phyloP scores from a whole-genome alignment of 768 basidiomycete species.

The Cyathus striatus region DNA sequence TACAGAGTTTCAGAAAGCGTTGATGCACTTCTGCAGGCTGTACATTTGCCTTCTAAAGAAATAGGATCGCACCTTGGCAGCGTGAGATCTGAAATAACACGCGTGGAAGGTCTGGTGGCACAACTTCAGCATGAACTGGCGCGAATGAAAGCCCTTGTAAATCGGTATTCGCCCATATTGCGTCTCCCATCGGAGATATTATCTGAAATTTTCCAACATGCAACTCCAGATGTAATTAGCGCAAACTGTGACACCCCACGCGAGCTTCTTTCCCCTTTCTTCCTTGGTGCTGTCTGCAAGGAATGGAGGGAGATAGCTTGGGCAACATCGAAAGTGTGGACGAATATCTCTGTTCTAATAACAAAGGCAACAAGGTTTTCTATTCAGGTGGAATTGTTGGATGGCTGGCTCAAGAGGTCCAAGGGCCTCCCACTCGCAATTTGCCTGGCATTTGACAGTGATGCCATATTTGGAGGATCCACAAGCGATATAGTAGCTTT shows the following conservation, averaged over 20 bases:
- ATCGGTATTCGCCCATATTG: background rate
- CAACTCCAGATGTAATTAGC: too few relatives aligned
- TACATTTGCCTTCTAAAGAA: background rate
- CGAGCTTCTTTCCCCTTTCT: too few relatives aligned
- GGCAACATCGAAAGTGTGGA: background rate
- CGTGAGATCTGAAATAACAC: background rate
- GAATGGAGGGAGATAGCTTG: too few relatives aligned
- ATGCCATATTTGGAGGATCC: too few relatives aligned
- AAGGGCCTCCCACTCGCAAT: background rate
- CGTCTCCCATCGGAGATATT: background rate
- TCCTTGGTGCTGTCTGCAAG: too few relatives aligned
- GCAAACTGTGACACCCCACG: too few relatives aligned
- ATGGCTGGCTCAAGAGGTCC: background rate
- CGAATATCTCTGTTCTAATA: background rate
- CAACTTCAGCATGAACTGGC: background rate
- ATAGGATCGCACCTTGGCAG: background rate
- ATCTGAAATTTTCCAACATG: too few relatives aligned
- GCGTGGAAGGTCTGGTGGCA: background rate
- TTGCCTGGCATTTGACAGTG: too few relatives aligned
- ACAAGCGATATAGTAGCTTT: too few relatives aligned
- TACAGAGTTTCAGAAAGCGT: background rate
- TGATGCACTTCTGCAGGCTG: background rate
- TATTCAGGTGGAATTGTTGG: background rate
- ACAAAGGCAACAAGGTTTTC: background rate
- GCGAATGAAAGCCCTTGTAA: background rate